phyloP scores from a whole-genome alignment of 306 rosid genomes.

The Mimosa bimucronata region DNA sequence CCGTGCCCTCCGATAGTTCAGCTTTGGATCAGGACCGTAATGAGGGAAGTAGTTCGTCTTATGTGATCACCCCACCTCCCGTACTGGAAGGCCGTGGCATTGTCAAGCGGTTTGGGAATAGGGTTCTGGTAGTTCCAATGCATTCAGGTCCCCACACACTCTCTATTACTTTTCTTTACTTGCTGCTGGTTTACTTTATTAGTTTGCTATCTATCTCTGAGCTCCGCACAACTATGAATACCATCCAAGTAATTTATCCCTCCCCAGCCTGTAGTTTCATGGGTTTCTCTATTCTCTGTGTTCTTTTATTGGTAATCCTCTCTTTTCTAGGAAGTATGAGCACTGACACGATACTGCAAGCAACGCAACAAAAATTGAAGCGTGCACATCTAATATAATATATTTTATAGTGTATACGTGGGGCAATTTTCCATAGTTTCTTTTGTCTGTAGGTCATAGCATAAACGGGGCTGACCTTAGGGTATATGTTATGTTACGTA shows the following conservation, averaged over 20 bases:
- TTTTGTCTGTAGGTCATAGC: background rate
- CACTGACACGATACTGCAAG: background rate
- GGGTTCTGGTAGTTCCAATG: conserved; percentile 89
- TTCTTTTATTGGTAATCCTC: background rate
- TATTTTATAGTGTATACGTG: background rate
- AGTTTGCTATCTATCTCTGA: background rate
- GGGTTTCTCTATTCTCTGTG: background rate
- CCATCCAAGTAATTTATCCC: too few relatives aligned
- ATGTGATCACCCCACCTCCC: conserved; percentile 73
- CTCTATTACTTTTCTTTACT: background rate
- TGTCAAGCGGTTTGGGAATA: conserved; percentile 81
- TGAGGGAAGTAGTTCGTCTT: conserved; percentile 59
- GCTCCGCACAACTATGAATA: background rate
- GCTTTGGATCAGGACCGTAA: conserved; percentile 74
- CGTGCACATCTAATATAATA: background rate
- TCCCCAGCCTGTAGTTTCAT: background rate
- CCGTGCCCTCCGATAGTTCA: conserved; percentile 69
- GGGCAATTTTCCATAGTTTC: background rate
- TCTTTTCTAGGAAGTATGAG: background rate
- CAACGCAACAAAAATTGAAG: background rate
- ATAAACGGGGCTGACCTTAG: background rate
- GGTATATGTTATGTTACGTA: background rate
- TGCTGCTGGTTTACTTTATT: conserved; percentile 4
- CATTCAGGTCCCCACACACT: conserved; percentile 69
- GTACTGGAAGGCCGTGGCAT: conserved; percentile 90